These are phyloP conservation scores for Xylaria intraflava DNA, from an alignment of 495 filamentous ascomycete genomes.

Conservation along the genomic window DNA sequence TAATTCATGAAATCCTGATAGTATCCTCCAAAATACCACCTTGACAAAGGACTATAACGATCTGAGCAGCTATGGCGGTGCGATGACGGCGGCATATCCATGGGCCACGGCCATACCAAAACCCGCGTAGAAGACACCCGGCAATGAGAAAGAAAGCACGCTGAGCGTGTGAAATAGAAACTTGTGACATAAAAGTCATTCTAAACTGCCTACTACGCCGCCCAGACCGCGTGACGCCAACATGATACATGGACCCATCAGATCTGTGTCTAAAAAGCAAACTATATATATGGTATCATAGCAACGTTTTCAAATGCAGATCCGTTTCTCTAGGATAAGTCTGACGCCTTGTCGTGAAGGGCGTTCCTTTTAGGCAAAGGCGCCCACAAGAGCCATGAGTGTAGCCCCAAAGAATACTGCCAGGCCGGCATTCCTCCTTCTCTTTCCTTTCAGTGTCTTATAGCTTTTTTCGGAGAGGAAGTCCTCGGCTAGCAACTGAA, in stretches of 20 bases:
- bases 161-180: background rate
- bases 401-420: conserved; percentile 69
- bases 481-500: conserved; percentile 88
- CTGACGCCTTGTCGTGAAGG: background rate
- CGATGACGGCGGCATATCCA: conserved; percentile 42
- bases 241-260: background rate
- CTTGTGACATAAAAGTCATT: background rate
- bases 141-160: background rate
- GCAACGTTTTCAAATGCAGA: background rate
- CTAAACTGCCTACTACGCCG: background rate
- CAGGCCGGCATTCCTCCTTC: conserved; percentile 65
- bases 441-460: conserved; percentile 58
- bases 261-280: background rate
- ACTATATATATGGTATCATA: conserved; percentile 1
- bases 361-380: conserved; percentile 58
- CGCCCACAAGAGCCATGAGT: conserved; percentile 85
- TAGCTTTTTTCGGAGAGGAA: conserved; percentile 89
- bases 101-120: conserved; percentile 39
- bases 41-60: conserved; percentile 43
- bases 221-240: background rate
- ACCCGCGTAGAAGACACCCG: conserved; percentile 3
- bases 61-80: conserved; percentile 39
- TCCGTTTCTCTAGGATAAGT: background rate
- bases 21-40: conserved; percentile 40
- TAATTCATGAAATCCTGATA: no score